Evolutionary conservation across 768 basidiomycete genomes (phyloP).

Genomic region (Amanita exitialis): DNA sequence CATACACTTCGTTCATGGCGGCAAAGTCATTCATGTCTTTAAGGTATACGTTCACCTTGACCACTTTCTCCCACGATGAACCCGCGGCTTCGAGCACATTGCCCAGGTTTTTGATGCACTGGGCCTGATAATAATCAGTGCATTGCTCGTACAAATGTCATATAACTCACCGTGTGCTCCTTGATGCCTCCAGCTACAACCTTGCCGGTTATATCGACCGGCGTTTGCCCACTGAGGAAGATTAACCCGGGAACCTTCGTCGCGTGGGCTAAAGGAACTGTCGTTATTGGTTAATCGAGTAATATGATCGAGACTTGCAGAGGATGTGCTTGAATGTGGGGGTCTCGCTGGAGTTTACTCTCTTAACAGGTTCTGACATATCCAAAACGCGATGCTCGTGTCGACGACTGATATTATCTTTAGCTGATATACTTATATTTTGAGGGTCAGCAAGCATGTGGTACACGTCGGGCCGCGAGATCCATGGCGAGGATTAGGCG

Average conservation of each 20-base stretch:
- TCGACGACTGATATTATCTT: too few relatives aligned
- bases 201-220: slow-evolving; percentile 35
- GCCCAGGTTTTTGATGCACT: slow-evolving; percentile 38
- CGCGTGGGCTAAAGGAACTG: slow-evolving; percentile 32
- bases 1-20: slow-evolving; percentile 49
- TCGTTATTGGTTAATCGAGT: not conserved
- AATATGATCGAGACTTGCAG: slow-evolving; percentile 20
- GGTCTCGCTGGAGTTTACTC: slow-evolving; percentile 42
- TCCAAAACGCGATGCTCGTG: too few relatives aligned
- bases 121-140: slow-evolving; percentile 24
- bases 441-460: too few relatives aligned
- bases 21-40: slow-evolving; percentile 50
- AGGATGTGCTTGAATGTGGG: slow-evolving; percentile 36
- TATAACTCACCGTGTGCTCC: slow-evolving; percentile 42
- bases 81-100: slow-evolving; percentile 24
- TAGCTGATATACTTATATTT: too few relatives aligned
- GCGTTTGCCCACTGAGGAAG: slow-evolving; percentile 54
- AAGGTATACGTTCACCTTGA: slow-evolving; percentile 47
- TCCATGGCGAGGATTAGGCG: too few relatives aligned
- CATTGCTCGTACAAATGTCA: too few relatives aligned
- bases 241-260: slow-evolving; percentile 48
- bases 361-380: slow-evolving; percentile 29
- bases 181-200: slow-evolving; percentile 46
- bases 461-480: too few relatives aligned
- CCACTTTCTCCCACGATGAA: too few relatives aligned